Conservation (phyloP, 2,329 filamentous ascomycete species). For the Phaeosphaeriaceae sp. region DNA sequence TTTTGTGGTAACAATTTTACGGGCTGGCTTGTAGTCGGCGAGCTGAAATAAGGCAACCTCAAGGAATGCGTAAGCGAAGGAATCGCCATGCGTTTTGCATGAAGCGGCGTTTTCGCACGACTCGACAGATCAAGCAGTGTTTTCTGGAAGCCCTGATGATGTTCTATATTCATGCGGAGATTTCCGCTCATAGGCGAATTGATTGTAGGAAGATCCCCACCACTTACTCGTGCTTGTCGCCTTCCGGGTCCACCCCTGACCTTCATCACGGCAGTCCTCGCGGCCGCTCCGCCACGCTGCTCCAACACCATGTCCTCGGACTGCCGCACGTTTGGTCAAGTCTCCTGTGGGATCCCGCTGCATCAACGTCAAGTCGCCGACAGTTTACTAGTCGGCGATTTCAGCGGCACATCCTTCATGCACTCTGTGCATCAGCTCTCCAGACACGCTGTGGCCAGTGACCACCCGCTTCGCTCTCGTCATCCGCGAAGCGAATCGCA, state of each 20-base stretch:
- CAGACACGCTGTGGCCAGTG: background rate
- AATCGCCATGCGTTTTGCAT: background rate
- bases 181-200: background rate
- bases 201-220: background rate
- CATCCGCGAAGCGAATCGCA: background rate
- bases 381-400: background rate
- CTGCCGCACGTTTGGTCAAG: background rate
- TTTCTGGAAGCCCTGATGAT: background rate
- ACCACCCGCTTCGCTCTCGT: background rate
- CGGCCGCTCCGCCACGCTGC: background rate
- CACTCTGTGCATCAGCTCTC: background rate
- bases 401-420: background rate
- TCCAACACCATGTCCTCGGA: constrained; percentile 1
- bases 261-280: background rate
- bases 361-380: background rate
- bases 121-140: background rate
- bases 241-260: background rate
- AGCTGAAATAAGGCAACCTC: background rate
- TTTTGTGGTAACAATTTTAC: background rate
- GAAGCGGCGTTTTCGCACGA: background rate
- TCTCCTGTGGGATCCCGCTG: background rate
- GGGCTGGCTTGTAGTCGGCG: background rate
- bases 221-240: background rate
- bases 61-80: background rate
- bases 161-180: background rate